Base-by-base conservation (phyloP, 768 basidiomycete species). In the Ramaria rubella region DNA sequence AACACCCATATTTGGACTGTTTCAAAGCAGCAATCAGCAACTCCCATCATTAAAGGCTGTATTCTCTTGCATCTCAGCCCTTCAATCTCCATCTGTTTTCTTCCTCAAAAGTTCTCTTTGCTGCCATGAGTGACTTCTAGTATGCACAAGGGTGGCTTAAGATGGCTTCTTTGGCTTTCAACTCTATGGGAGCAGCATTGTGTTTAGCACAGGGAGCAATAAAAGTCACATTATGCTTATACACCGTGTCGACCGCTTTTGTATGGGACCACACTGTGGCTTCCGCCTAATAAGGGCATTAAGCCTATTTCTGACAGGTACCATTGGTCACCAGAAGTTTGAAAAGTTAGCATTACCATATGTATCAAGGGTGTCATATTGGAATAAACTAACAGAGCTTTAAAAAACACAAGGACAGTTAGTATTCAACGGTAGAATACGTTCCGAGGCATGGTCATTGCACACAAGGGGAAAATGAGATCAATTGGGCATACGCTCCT, bases 71-170 rank as follows among this genome's bases (percentile, higher is more conserved):
- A 72, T 29, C 87, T 73, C 51, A 90, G 66, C 59, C 77, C 76
- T 61, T 90, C 86, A 1, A 92, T 77, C 63, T 90, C 86, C 53
- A 79, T 76, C n/a, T 78, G 77, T 74, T 90, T 90, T n/a, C 54
- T 83, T 82, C 50, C 82, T 77, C 52, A 90, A 71, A 61, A 77
- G 78, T 50, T 80, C 75, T 1, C 85, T 87, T 23, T 80, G 76
- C 51, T 83, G 77, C 52, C 67, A 73, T 2, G 84, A 82, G 6
- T 78, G 80, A 24, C 76, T 73, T 43, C 78, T 75, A n/a, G n/a
- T n/a, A n/a, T n/a, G n/a, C n/a, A n/a, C n/a, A n/a, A n/a, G n/a
- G 19, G 78, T 70, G 1, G 72, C 72, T 24, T 81, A 87, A 66
- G 3, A 73, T 67, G 56, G 80, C 78, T 21, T 73, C 72, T 53